Evolutionary conservation across 129 eudicot genomes (phyloP).

Genomic region (Glebionis coronaria): DNA sequence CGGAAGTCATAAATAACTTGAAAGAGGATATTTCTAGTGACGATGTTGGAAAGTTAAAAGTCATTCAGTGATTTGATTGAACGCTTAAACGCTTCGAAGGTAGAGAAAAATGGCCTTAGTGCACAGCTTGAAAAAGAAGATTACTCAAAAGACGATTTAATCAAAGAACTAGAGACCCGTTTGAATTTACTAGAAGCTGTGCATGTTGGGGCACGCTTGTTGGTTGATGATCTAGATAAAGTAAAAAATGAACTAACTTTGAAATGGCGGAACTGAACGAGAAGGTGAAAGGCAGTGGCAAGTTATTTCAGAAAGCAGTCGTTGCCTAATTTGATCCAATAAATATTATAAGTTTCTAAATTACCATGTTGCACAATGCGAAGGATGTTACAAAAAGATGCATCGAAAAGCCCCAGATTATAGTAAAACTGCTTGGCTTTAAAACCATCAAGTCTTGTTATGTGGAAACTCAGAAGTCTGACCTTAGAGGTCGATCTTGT

Average conservation of each 20-base stretch:
- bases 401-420: no score
- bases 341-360: slow-evolving; percentile 73
- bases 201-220: slow-evolving; percentile 31
- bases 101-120: slow-evolving; percentile 48
- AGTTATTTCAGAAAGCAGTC: slow-evolving; percentile 45
- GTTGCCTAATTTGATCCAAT: no score
- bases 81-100: slow-evolving; percentile 40
- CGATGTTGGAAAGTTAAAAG: slow-evolving; percentile 31
- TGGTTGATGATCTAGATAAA: slow-evolving; percentile 32
- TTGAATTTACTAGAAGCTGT: slow-evolving; percentile 31
- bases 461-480: no score
- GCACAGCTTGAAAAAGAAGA: slow-evolving; percentile 56
- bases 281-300: slow-evolving; percentile 48
- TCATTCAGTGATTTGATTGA: slow-evolving; percentile 24
- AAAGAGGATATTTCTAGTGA: slow-evolving; percentile 28
- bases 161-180: slow-evolving; percentile 38
- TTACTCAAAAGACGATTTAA: slow-evolving; percentile 30
- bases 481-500: no score
- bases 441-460: no score
- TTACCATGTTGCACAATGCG: no score
- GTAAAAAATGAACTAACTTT: slow-evolving; percentile 31
- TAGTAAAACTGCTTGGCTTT: no score
- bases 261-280: no score
- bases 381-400: no score
- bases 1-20: slow-evolving; percentile 34